Base-by-base conservation (phyloP, 1,284 basidiomycete genomes). In the Exobasidium cylindrosporum region DNA sequence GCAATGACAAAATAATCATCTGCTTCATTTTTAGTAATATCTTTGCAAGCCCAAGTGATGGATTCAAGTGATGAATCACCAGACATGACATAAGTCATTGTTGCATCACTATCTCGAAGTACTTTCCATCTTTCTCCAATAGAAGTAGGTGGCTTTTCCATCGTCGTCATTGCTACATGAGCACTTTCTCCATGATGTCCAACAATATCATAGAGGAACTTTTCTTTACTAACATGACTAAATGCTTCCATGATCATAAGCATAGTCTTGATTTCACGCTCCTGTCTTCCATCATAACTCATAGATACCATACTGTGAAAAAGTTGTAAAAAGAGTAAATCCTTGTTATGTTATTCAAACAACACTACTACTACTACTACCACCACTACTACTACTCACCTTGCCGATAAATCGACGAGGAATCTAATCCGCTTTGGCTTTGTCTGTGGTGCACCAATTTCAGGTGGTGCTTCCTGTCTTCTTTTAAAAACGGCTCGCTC, bases 1-100 rank as follows among this genome's bases (percentile, higher is more conserved):
- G 73, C 80, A 61, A 81, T 76, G 55, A 81, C 79, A 67, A 82
- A 79, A 67, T 75, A 77, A 59, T 81, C 81, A 66, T 82, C 77
- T 61, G 72, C 74, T 24, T 68, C 73, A 30, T 63, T 46, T 29
- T 62, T 66, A 1, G 66, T 53, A 1, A 72, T 44, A 6, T 55
- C 44, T 14, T 62, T 57, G 30, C 68, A 46, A 2, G 61, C 60
- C 29, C 56, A 49, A 28, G 63, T 49, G 32, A 72, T 63, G n/a
- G 65, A 60, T 44, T 66, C 61, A 17, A 75, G 5, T 4, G 73
- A 72, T 54, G 71, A 59, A 57, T 76, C 73, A 21, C 73, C 73
- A 0, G 67, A 58, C 60, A 62, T 63, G 47, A 40, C 31, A 40
- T 31, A 58, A 1, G 57, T 50, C 43, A 58, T 58, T 17, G 40